Conservation (phyloP, 2,329 filamentous ascomycete genomes). For the Xylariaceae sp. region DNA sequence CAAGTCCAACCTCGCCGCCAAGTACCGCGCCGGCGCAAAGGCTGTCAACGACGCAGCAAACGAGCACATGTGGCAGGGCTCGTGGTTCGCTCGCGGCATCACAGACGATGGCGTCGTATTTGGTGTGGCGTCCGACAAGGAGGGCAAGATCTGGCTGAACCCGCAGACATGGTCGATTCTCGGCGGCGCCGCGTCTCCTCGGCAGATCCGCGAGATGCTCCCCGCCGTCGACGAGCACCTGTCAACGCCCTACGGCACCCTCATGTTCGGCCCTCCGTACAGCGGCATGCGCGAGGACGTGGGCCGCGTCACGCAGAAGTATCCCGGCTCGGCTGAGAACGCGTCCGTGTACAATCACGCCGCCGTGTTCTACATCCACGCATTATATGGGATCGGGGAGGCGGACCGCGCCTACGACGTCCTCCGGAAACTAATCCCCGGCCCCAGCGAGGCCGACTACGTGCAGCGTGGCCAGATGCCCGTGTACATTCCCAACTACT, state of each 20-base stretch:
- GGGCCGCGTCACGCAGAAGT: conserved; percentile 65
- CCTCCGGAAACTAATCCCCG: conserved; percentile 61
- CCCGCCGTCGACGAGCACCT: conserved; percentile 58
- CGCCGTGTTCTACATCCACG: conserved; percentile 60
- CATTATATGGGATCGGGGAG: conserved; percentile 57
- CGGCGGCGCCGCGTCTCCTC: conserved; percentile 53
- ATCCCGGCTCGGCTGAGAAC: conserved; percentile 64
- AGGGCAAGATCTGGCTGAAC: conserved; percentile 65
- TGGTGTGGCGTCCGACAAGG: conserved; percentile 56
- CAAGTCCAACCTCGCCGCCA: conserved; percentile 48
- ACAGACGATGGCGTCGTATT: conserved; percentile 62
- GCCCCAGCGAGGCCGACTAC: conserved; percentile 58
- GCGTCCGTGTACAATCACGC: conserved; percentile 66
- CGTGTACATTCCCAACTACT: conserved; percentile 65
- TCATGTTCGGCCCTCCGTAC: conserved; percentile 63
- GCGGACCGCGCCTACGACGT: conserved; percentile 57
- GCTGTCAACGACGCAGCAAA: conserved; percentile 59
- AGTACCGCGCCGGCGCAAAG: conserved; percentile 52
- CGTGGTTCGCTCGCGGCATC: conserved; percentile 64
- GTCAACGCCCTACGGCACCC: conserved; percentile 58
- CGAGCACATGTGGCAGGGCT: conserved; percentile 60
- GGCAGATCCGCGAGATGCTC: conserved; percentile 54
- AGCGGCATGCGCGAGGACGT: conserved; percentile 64
- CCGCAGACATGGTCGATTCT: conserved; percentile 64
- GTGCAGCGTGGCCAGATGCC: conserved; percentile 61